phyloP scores from a whole-genome alignment of 208 protist genomes.

The Trypanosoma rangeli region DNA sequence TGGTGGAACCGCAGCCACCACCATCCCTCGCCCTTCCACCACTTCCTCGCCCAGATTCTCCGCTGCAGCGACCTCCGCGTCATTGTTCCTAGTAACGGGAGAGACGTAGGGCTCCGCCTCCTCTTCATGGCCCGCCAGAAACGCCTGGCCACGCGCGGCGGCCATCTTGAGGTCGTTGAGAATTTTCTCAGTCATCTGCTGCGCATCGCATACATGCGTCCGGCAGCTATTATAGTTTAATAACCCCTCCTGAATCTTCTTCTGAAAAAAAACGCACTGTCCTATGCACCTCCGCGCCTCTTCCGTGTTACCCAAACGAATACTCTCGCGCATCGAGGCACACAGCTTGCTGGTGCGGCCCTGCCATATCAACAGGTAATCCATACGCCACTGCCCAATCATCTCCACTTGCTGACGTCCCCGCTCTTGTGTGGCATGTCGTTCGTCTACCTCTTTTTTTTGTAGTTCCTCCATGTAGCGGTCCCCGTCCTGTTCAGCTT shows the following conservation, averaged over 20 bases:
- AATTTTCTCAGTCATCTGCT: not conserved
- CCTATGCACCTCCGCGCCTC: constrained; percentile 10
- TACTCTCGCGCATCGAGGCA: constrained; percentile 24
- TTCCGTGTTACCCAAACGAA: not conserved
- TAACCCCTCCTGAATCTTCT: constrained; percentile 25
- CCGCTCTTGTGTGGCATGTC: constrained; percentile 13
- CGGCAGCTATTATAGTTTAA: not conserved
- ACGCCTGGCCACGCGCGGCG: not conserved
- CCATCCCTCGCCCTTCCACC: not conserved
- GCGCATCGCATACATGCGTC: not conserved
- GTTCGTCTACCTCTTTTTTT: constrained; percentile 11
- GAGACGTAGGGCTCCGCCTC: not conserved
- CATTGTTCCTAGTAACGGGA: not conserved
- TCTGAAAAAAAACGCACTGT: constrained; percentile 29
- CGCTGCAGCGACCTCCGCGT: not conserved
- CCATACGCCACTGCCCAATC: constrained; percentile 20
- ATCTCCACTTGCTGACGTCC: constrained; percentile 16
- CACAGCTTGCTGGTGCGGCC: constrained; percentile 15
- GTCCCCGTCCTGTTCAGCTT: constrained; percentile 16
- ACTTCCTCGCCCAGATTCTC: not conserved
- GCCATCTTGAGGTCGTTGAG: not conserved
- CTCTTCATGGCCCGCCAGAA: not conserved
- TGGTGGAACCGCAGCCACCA: constrained; percentile 16
- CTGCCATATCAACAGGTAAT: constrained; percentile 25
- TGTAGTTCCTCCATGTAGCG: constrained; percentile 20